phyloP scores from a whole-genome alignment of 2,329 filamentous ascomycete species.

The Pestalotiopsis sp. region DNA sequence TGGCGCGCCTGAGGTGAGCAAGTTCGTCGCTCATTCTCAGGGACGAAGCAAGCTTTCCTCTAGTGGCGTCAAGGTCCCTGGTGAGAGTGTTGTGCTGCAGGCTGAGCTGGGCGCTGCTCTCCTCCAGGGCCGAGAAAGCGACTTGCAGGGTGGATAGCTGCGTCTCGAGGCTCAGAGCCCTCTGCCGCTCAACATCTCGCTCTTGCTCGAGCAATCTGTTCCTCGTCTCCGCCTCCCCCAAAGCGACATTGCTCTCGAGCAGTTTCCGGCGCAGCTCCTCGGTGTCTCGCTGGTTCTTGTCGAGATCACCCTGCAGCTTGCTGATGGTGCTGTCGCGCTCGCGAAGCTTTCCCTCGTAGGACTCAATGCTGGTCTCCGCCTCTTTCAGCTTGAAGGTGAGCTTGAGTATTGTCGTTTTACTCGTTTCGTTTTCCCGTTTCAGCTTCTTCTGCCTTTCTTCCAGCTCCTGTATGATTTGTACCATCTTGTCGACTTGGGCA shows the following conservation, averaged over 20 bases:
- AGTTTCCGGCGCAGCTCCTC: neutral
- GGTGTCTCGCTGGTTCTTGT: neutral
- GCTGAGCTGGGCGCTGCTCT: neutral
- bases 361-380: neutral
- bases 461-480: neutral
- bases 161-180: neutral
- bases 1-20: neutral
- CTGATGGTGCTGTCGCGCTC: neutral
- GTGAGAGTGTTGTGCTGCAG: neutral
- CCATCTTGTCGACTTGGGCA: neutral
- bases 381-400: neutral
- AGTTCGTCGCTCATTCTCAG: neutral
- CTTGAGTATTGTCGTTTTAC: neutral
- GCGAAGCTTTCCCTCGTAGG: neutral
- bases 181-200: neutral
- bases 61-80: neutral
- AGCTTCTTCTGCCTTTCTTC: neutral
- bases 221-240: neutral
- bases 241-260: neutral
- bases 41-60: neutral
- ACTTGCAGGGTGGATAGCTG: neutral
- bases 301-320: neutral
- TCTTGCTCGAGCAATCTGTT: neutral
- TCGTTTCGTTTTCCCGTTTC: neutral
- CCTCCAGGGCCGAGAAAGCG: no score